Percentiles rank a stretch among this genome's conserved stretches.
Evolutionary conservation across 1,139 yeast species (phyloP).

Genomic region (Suhomyces choctaworum): DNA sequence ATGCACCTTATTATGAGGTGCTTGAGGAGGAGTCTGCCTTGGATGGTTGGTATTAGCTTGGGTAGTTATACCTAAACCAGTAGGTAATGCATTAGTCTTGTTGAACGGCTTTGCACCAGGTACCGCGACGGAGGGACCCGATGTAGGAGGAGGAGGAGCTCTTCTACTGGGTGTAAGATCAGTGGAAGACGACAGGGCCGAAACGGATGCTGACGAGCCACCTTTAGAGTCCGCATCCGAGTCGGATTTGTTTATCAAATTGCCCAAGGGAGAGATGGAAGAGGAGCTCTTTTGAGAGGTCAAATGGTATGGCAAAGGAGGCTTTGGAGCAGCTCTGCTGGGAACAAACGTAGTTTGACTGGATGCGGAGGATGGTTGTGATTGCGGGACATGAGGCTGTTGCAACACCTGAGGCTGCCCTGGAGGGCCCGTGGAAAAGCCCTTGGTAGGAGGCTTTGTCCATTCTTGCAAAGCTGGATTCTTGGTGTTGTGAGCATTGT

Average conservation of each 20-base stretch:
- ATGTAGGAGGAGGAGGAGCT: constrained; percentile 57
- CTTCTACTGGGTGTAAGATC: constrained; percentile 51
- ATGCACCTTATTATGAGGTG: constrained; percentile 31
- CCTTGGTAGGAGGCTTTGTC: constrained; percentile 40
- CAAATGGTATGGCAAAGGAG: constrained; percentile 45
- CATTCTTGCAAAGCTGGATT: constrained; percentile 33
- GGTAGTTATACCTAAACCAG: constrained; percentile 25
- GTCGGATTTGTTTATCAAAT: constrained; percentile 31
- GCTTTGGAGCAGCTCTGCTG: constrained; percentile 45
- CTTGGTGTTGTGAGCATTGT: constrained; percentile 4
- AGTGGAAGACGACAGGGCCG: constrained; percentile 4
- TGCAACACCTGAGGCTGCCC: constrained; percentile 11
- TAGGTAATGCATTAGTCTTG: constrained; percentile 18
- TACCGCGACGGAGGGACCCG: background rate
- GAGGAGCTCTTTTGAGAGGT: constrained; percentile 23
- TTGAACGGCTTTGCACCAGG: constrained; percentile 8
- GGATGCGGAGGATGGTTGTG: constrained; percentile 13
- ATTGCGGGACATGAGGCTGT: constrained; percentile 3
- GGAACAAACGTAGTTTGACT: constrained; percentile 32
- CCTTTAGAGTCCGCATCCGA: background rate
- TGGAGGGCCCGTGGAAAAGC: constrained; percentile 6
- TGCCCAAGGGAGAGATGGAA: constrained; percentile 38
- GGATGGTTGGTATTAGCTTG: constrained; percentile 20
- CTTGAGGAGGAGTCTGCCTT: constrained; percentile 34
- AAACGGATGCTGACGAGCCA: background rate